Base-by-base conservation (phyloP, 2,329 filamentous ascomycete genomes). In the Neopestalotiopsis sp. region DNA sequence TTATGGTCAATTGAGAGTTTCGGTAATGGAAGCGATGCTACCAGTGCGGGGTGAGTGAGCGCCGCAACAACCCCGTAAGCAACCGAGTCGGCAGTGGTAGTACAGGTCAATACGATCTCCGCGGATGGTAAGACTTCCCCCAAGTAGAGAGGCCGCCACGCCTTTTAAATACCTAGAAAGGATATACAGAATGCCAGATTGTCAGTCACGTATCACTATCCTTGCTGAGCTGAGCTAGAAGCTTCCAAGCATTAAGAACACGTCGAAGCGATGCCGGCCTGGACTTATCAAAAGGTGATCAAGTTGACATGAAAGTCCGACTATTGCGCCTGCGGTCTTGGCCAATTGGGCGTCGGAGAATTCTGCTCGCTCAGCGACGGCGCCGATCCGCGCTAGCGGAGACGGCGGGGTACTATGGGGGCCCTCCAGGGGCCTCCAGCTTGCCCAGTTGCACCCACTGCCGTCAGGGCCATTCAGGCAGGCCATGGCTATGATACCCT, bases 311-410 rank as follows among this genome's bases (percentile, higher is more conserved):
- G n/a, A 7, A 20, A 53, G 45, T 53, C 45, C 45, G 45, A 53
- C 45, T 53, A 53, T 53, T 5, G 3, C 45, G 45, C n/a, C 45
- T 20, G n/a, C 1, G n/a, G 17, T 5, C 24, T 24, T 20, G 45
- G n/a, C 45, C 45, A 53, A 53, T 53, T 20, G 45, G 45, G n/a
- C 45, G 45, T 53, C 5, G 45, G 45, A 53, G 45, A 53, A 53
- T 53, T 53, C n/a, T 20, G 45, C 45, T 53, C 45, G n/a, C 45
- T 53, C 45, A 53, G 45, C 45, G 45, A n/a, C 45, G 45, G 45
- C 45, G 45, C 45, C n/a, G 17, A 53, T 53, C 45, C 6, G 45
- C 45, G 17, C 45, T 53, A 53, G 45, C 45, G 45, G 45, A 53
- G n/a, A 6, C 45, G 9, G 45, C 45, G 45, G 45, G 45, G 45